Evolutionary conservation across 179 eudicot species (phyloP), one percentile per base, ranked within the genome.

Genomic region (Carnegiea gigantea): DNA sequence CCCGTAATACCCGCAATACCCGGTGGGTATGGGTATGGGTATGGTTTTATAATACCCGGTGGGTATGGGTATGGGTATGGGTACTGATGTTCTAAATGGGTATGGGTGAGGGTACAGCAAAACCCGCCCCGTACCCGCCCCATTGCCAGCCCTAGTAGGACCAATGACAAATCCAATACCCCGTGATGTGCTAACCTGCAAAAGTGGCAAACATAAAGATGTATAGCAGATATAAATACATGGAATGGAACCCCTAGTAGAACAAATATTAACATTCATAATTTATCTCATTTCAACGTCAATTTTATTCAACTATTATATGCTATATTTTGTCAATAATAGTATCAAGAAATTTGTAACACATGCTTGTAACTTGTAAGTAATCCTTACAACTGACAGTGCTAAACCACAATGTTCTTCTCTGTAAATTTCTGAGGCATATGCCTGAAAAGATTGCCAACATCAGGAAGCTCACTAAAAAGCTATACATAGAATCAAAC

Each of bases 401-500:
- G 68, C 30, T 30, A 62, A 23, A 62, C 68, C 68, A 62, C 28
- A 28, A 62, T 62, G 68, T 62, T 62, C 68, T 62, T 62, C 68
- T n/a, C 68, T 62, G 68, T 30, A 62, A 62, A 62, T 62, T 62
- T 62, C 68, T 21, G 68, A 62, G n/a, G 68, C 68, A 62, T 62
- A 62, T 62, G 68, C 68, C 30, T 62, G 68, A 21, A 62, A 62
- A 62, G 24, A 62, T n/a, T 62, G 12, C 26, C 68, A 62, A 62
- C 28, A 62, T 12, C 3, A 62, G 60, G 60, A 54, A 62, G 26
- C 28, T 23, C 68, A 62, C 13, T 62, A 21, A 62, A 62, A 62
- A 54, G 0, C 60, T 17, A 54, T 18, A 54, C 60, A 54, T 14
- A 54, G 60, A 54, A 48, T 48, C 51, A 0, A 48, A 48, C 13